Base-by-base conservation (phyloP, 768 basidiomycete species). In the Naganishia friedmannii region DNA sequence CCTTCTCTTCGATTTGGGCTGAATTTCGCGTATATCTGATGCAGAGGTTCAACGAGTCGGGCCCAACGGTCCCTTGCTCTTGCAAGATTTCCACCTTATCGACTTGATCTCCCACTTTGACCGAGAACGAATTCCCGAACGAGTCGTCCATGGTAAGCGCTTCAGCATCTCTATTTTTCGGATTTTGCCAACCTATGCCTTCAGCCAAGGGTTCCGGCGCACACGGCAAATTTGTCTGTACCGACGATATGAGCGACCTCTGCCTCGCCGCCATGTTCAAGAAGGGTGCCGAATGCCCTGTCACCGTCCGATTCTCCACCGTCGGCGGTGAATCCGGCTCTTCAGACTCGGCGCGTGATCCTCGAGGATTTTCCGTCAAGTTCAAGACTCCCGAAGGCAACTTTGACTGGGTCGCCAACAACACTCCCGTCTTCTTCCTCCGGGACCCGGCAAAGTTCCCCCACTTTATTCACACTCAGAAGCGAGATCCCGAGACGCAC, bases 401-500 rank as follows among this genome's bases (percentile, higher is more conserved):
- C 75, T 83, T 81, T 81, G 83, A 84, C 70, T 78, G 80, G 48
- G 82, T 82, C 13, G 75, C 74, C 53, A 79, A 78, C 74, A 78
- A 78, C 74, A 78, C 81, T 2, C 81, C 80, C 37, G 70, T 73
- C 39, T 74, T 74, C 66, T 74, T 73, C 73, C 55, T 73, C 32
- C 55, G 73, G 13, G 71, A 74, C 51, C 71, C 73, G 1, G 75
- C 80, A 42, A 82, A 83, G 78, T 83, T 84, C 79, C 82, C 83
- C 10, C 76, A 81, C 71, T 84, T 84, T 76, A 84, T 84, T 71
- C 83, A 84, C 77, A 84, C 83, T 32, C 83, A 83, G 77, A 84
- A 82, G 77, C 73, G 76, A 87, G 89, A 87, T 80, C 94, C 94
- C 19, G 90, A 92, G 78, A 94, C 93, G 9, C 91, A 97, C 82